Conservation (phyloP, 202 grass and related monocot genomes). For the Carex arenaria region DNA sequence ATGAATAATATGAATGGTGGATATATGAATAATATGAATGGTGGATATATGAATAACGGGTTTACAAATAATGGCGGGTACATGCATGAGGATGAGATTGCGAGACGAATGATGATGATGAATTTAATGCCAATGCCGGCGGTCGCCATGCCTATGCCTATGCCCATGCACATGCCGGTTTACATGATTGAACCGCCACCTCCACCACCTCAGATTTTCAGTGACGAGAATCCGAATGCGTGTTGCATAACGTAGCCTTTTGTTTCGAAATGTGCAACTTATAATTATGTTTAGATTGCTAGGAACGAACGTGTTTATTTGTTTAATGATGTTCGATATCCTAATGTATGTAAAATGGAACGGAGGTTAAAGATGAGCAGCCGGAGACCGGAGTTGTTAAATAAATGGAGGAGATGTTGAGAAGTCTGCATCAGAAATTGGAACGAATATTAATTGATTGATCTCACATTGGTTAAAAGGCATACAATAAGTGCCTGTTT, state of each 20-base stretch:
- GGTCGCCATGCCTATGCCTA: conserved; percentile 13
- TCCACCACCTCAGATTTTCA: conserved; percentile 43
- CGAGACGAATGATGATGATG: conserved; percentile 28
- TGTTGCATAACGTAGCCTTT: conserved; percentile 34
- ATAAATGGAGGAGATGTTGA: not conserved
- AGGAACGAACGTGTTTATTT: conserved; percentile 22
- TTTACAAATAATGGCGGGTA: not conserved
- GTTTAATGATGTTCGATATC: not conserved
- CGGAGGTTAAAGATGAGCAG: conserved; percentile 10
- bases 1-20: conserved; percentile 55
- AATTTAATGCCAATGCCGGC: conserved; percentile 30
- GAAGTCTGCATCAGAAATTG: not conserved
- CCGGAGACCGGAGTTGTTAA: not conserved
- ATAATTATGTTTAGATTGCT: conserved; percentile 10
- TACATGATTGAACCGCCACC: conserved; percentile 31
- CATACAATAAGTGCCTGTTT: too few species aligned
- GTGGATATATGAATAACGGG: conserved; percentile 17
- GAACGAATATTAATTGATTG: not conserved
- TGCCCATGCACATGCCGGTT: conserved; percentile 32
- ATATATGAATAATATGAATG: conserved; percentile 45
- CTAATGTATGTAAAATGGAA: conserved; percentile 29
- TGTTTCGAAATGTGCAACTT: not conserved
- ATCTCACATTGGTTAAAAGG: not conserved
- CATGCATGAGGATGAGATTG: conserved; percentile 23
- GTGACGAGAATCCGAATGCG: conserved; percentile 49